Evolutionary conservation across 2,329 filamentous ascomycete species (phyloP), one percentile per base, ranked within the genome.

Genomic region (Hymenoscyphus scutula): DNA sequence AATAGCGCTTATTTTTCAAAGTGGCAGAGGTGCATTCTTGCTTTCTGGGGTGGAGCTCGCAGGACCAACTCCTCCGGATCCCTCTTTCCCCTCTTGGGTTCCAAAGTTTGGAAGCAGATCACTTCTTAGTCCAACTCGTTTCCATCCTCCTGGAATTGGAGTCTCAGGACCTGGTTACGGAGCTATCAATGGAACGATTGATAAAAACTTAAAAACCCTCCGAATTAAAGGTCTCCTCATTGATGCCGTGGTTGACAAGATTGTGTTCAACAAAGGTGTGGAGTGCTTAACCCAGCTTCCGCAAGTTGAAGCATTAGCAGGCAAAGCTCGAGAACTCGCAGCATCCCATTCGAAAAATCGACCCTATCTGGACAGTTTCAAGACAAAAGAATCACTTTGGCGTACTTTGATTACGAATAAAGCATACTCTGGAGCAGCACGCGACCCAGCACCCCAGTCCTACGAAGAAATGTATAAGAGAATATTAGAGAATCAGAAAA

Each of bases 321-420:
- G 23, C 3, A 25, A 25, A 25, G 19, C 45, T 51, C 10, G 45
- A 5, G 45, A 25, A 51, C 45, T 23, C 13, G 19, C 19, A 51
- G 45, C 19, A 11, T 51, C 45, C 1, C 10, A 25, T 15, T 51
- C 45, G 10, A 11, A 23, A 13, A 25, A n/a, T 19, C 53, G 53
- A 37, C 53, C 53, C 3, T 34, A 56, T 34, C 17, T 56, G 29
- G 6, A 19, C 27, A 23, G 11, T 17, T 56, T 56, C 53, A 56
- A 32, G 53, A 56, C 30, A 15, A 56, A 32, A 19, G 53, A 56
- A 32, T 30, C 53, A 34, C n/a, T 56, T 15, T 56, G 53, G 53
- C 30, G 53, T 4, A 37, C 29, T 6, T 56, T 56, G 13, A 56
- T 56, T 8, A 17, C 53, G 32, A 56, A 56, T 2, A 56, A 56